Evolutionary conservation across 306 rosid species (phyloP).

Genomic region (Clitoria ternatea): DNA sequence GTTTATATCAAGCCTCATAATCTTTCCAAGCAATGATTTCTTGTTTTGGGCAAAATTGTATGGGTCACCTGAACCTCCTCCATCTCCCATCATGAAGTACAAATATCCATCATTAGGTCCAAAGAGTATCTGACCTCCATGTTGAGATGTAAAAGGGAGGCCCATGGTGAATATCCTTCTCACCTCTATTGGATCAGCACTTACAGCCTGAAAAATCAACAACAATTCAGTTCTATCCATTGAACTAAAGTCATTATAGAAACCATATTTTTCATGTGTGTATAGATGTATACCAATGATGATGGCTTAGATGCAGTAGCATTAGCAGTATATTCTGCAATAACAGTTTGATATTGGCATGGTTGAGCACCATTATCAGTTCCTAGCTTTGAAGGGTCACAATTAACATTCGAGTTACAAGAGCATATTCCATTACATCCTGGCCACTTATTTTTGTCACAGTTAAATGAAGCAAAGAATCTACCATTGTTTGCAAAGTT

Average conservation of each 20-base stretch:
- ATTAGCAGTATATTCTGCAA: constrained; percentile 74
- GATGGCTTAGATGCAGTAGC: constrained; percentile 58
- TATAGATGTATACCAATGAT: constrained; percentile 48
- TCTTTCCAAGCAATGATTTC: constrained; percentile 92
- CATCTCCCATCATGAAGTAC: constrained; percentile 91
- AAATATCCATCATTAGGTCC: constrained; percentile 81
- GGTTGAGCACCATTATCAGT: constrained; percentile 64
- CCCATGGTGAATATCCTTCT: constrained; percentile 95
- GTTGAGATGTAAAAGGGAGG: constrained; percentile 66
- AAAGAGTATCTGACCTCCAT: constrained; percentile 92
- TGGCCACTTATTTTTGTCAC: constrained; percentile 76
- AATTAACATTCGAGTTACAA: constrained; percentile 80
- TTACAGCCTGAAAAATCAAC: constrained; percentile 55
- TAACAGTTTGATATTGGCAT: constrained; percentile 75
- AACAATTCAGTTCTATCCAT: background rate
- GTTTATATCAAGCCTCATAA: constrained; percentile 85
- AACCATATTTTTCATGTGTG: background rate
- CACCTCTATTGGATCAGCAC: constrained; percentile 78
- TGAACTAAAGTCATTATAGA: constrained; percentile 3
- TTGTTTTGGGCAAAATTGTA: constrained; percentile 84
- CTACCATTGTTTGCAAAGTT: constrained; percentile 70
- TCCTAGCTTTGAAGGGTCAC: constrained; percentile 81
- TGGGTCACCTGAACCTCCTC: constrained; percentile 79
- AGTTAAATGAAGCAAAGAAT: constrained; percentile 88
- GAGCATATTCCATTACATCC: constrained; percentile 86